Base-by-base conservation (phyloP, 1,284 basidiomycete species). In the Afroboletus lepidellus region DNA sequence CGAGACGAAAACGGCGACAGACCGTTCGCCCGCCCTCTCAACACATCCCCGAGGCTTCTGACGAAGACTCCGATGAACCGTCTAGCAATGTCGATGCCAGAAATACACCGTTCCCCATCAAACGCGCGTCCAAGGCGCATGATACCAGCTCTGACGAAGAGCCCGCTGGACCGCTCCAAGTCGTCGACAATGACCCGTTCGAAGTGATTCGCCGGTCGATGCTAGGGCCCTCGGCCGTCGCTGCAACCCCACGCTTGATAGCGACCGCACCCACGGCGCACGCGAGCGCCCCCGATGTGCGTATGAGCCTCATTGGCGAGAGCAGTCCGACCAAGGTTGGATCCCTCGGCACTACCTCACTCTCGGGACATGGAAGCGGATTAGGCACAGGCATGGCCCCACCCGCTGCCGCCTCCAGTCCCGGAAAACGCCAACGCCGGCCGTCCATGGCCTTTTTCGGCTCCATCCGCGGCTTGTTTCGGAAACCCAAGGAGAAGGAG, bases 141-240 rank as follows among this genome's bases (percentile, higher is more conserved):
- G 51, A 58, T 16, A 70, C 65, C 23, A 72, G 68, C 25, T 63
- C 59, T 2, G 73, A 72, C 8, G 74, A 73, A 0, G 70, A 67
- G 0, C 66, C 64, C 7, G 60, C 62, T 7, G 63, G 64, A 3
- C 63, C 68, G 18, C 65, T 81, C 5, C 70, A 74, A 49, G 72
- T 85, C 8, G 74, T 82, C 38, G 85, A 87, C 58, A 88, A 89
- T 54, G 72, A 78, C 18, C 76, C 78, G 3, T 87, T 84, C 55
- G 52, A 49, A 8, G 41, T 48, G 9, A 69, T 67, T 15, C 51
- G 59, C 3, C 41, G 23, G 13, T 56, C 56, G 0, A 50, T 64
- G 23, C n/a, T 64, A 18, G 34, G 45, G 11, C 34, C 45, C 11
- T 25, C 30, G 8, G 21, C 21, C 32, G 32, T 33, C 16, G 13